phyloP scores from a whole-genome alignment of 1,284 basidiomycete species.

The Cutaneotrichosporon cavernicola region DNA sequence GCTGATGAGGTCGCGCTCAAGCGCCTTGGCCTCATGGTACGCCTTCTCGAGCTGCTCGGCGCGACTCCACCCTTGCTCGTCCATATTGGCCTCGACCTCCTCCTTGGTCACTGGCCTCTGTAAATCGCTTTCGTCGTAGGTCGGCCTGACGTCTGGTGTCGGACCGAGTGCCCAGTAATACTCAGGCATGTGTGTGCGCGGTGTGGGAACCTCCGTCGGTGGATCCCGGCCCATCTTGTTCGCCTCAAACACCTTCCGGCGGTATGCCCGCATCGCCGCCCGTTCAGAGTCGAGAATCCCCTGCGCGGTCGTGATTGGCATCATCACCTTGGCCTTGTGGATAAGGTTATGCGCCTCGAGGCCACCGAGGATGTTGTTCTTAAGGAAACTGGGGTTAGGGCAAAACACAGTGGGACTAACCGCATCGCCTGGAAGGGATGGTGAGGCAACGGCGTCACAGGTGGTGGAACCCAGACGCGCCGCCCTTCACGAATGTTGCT shows the following conservation, averaged over 20 bases:
- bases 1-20: constrained; percentile 25
- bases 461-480: constrained; percentile 33
- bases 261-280: background rate
- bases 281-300: constrained; percentile 27
- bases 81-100: constrained; percentile 10
- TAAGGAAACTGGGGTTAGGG: constrained; percentile 29
- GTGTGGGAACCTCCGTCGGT: constrained; percentile 17
- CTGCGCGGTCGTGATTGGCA: constrained; percentile 29
- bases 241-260: constrained; percentile 16
- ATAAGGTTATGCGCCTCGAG: constrained; percentile 31
- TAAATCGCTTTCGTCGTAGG: background rate
- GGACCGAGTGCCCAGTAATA: constrained; percentile 32
- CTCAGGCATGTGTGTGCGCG: constrained; percentile 20
- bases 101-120: constrained; percentile 5
- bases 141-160: background rate
- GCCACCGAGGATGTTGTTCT: constrained; percentile 28
- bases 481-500: constrained; percentile 35
- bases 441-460: constrained; percentile 26
- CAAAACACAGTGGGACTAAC: constrained; percentile 17
- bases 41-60: constrained; percentile 25
- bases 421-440: constrained; percentile 35
- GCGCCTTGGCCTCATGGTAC: constrained; percentile 22
- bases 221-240: constrained; percentile 15
- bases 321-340: constrained; percentile 21
- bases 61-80: constrained; percentile 18